phyloP scores from a whole-genome alignment of 768 basidiomycete genomes.

The Paxillus involutus region DNA sequence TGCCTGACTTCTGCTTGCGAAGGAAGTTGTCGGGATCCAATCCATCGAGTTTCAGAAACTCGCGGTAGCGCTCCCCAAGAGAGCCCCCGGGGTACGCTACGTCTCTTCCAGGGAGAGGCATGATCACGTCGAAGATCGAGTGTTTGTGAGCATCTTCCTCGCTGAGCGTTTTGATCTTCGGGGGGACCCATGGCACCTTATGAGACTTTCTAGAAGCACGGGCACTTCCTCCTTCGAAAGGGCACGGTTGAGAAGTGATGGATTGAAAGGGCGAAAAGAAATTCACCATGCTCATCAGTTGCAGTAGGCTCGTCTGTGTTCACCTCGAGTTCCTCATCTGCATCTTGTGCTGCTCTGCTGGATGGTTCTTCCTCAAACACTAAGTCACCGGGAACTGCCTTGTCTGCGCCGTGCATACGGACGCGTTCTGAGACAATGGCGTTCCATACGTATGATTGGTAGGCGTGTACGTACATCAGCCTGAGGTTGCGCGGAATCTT shows the following conservation, averaged over 20 bases:
- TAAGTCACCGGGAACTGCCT: conserved; percentile 86
- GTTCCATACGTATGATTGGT: conserved; percentile 99
- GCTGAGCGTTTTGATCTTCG: conserved; percentile 74
- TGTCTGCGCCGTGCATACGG: conserved; percentile 67
- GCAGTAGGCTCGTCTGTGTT: conserved; percentile 30
- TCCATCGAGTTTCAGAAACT: conserved; percentile 82
- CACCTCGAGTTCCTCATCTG: conserved; percentile 30
- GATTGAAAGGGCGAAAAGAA: conserved; percentile 1
- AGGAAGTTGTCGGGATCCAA: conserved; percentile 88
- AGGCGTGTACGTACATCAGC: conserved; percentile 97
- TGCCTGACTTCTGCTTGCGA: conserved; percentile 80
- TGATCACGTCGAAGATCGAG: conserved; percentile 91
- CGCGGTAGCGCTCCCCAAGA: conserved; percentile 83
- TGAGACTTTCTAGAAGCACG: conserved; percentile 20
- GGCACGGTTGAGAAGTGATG: conserved; percentile 5
- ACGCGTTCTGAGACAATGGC: conserved; percentile 94
- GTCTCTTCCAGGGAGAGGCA: conserved; percentile 96
- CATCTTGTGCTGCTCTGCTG: conserved; percentile 18
- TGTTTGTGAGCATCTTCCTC: conserved; percentile 78
- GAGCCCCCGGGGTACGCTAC: conserved; percentile 88
- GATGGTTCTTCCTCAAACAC: conserved; percentile 59
- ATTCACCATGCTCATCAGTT: conserved; percentile 34
- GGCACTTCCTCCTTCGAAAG: conserved; percentile 19
- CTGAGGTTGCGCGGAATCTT: conserved; percentile 95
- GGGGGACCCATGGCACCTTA: conserved; percentile 55